Evolutionary conservation across 129 eudicot species (phyloP).

Genomic region (Flaveria brownii): DNA sequence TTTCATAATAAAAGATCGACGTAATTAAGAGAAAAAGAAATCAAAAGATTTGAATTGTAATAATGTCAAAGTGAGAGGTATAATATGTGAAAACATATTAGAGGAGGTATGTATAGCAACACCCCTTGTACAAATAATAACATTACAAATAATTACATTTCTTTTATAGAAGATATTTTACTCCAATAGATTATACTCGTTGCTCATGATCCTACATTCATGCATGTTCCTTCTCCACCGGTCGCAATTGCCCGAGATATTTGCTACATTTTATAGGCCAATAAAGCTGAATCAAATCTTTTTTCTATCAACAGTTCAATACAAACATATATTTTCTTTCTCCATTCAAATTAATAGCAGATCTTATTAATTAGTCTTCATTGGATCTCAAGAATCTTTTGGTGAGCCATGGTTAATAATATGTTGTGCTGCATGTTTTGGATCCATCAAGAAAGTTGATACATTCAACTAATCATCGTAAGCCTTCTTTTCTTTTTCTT

Average conservation of each 20-base stretch:
- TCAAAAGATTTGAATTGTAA: too few species aligned
- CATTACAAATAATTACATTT: too few species aligned
- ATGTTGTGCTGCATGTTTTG: background rate
- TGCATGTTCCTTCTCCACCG: conserved; percentile 12
- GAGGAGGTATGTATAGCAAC: too few species aligned
- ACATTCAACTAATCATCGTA: background rate
- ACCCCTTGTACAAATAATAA: too few species aligned
- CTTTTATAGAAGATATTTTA: too few species aligned
- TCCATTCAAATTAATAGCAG: background rate
- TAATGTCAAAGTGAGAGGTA: too few species aligned
- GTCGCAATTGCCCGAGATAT: conserved; percentile 15
- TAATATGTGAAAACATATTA: too few species aligned
- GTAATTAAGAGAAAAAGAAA: too few species aligned
- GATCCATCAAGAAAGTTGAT: background rate
- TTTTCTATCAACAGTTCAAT: background rate
- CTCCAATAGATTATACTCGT: too few species aligned
- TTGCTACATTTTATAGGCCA: conserved; percentile 16
- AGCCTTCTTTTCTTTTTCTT: background rate
- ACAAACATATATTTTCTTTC: conserved; percentile 17
- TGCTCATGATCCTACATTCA: background rate
- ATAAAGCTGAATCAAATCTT: conserved; percentile 15
- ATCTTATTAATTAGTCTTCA: background rate
- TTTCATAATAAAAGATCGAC: too few species aligned
- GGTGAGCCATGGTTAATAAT: background rate
- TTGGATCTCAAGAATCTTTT: background rate